Evolutionary conservation across 345 rosid genomes (phyloP).

Genomic region (Sisymbrium altissimum): DNA sequence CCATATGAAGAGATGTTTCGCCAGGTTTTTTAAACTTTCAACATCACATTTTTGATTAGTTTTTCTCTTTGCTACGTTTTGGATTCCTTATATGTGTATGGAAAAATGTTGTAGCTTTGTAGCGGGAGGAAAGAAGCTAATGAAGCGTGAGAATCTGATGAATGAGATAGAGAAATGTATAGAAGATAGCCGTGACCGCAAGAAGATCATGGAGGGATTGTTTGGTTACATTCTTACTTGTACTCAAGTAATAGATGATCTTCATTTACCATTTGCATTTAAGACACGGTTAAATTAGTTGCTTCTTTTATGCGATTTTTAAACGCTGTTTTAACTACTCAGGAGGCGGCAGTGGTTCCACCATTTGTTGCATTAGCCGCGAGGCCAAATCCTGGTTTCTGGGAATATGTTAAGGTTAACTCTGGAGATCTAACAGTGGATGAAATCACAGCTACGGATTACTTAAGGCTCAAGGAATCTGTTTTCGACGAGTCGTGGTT

Average conservation of each 20-base stretch:
- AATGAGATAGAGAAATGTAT: slow-evolving; percentile 60
- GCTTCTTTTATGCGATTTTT: not conserved
- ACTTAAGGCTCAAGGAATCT: slow-evolving; percentile 73
- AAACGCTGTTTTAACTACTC: slow-evolving; percentile 12
- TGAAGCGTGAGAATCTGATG: slow-evolving; percentile 63
- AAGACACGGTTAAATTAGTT: not conserved
- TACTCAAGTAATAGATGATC: slow-evolving; percentile 45
- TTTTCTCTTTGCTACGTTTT: not conserved
- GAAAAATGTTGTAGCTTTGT: slow-evolving; percentile 40
- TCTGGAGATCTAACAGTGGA: slow-evolving; percentile 56
- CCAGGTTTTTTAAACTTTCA: slow-evolving; percentile 42
- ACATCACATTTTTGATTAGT: not conserved
- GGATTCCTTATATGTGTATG: not conserved
- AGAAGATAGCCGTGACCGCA: slow-evolving; percentile 55
- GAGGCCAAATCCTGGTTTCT: slow-evolving; percentile 81
- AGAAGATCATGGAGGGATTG: slow-evolving; percentile 61
- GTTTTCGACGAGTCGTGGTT: slow-evolving; percentile 78
- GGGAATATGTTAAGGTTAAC: slow-evolving; percentile 85
- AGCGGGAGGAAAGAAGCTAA: slow-evolving; percentile 56
- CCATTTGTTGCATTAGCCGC: slow-evolving; percentile 77
- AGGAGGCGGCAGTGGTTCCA: slow-evolving; percentile 90
- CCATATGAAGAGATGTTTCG: slow-evolving; percentile 76
- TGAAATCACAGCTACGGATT: slow-evolving; percentile 53
- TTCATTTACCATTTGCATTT: not conserved
- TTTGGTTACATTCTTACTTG: slow-evolving; percentile 74